Percentiles rank a stretch among this genome's conserved stretches.
phyloP scores from a whole-genome alignment of 208 protist species.

The Porcisia hertigi region DNA sequence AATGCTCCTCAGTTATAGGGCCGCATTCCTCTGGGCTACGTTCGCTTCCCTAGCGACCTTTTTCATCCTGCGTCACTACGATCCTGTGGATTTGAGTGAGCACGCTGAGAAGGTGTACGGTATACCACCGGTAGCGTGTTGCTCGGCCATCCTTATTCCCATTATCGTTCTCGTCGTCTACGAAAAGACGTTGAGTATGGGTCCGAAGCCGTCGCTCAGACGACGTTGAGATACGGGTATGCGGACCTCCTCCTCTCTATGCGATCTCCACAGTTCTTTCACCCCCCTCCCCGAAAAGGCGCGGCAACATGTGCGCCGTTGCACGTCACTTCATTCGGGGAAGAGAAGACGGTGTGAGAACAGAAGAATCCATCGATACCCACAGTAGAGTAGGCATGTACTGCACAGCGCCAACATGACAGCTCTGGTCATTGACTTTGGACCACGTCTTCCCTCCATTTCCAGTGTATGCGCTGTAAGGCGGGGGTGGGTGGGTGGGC shows the following conservation, averaged over 20 bases:
- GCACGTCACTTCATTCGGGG: neutral
- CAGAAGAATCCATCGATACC: neutral
- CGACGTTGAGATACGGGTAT: conserved; percentile 45
- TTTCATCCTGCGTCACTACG: conserved; percentile 51
- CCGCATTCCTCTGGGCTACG: conserved; percentile 54
- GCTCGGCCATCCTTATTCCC: conserved; percentile 47
- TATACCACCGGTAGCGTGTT: conserved; percentile 51
- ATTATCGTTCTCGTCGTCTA: conserved; percentile 63
- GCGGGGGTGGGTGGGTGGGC: neutral
- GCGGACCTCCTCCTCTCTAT: neutral
- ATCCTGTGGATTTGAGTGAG: conserved; percentile 56
- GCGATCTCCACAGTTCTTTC: neutral
- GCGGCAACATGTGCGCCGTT: neutral
- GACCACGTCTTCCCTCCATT: neutral
- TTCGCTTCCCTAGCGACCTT: conserved; percentile 66
- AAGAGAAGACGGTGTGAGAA: neutral
- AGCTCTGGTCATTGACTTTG: neutral
- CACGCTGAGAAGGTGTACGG: conserved; percentile 65
- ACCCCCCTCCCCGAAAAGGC: neutral
- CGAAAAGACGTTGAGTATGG: conserved; percentile 48
- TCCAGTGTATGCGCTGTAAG: neutral
- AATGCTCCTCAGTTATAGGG: conserved; percentile 77
- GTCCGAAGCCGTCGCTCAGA: conserved; percentile 58
- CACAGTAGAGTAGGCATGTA: neutral
- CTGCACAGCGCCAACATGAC: neutral